Conservation (phyloP, 1,284 basidiomycete genomes). For the Prillingera fragicola region DNA sequence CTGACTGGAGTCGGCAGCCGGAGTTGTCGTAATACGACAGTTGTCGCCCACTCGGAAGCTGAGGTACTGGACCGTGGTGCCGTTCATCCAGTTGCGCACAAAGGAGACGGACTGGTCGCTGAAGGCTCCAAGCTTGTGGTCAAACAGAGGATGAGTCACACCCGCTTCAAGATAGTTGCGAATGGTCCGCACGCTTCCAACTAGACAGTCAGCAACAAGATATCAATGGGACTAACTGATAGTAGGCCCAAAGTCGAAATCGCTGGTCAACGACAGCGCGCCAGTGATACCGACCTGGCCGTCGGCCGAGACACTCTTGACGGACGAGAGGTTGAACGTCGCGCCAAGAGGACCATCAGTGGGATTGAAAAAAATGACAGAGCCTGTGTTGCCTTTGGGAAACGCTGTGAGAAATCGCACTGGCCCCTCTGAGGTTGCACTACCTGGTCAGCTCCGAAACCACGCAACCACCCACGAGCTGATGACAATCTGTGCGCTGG, state of each 20-base stretch:
- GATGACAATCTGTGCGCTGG: slow-evolving; percentile 48
- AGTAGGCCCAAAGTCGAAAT: slow-evolving; percentile 48
- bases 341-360: slow-evolving; percentile 21
- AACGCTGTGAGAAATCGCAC: slow-evolving; percentile 50
- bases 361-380: slow-evolving; percentile 48
- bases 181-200: slow-evolving; percentile 50
- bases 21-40: slow-evolving; percentile 35
- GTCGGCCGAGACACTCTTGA: slow-evolving; percentile 19
- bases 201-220: slow-evolving; percentile 12
- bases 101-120: slow-evolving; percentile 43
- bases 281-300: slow-evolving; percentile 49
- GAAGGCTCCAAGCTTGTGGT: slow-evolving; percentile 48
- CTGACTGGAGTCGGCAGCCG: slow-evolving; percentile 26
- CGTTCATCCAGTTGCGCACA: slow-evolving; percentile 50
- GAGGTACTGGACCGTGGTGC: slow-evolving; percentile 44
- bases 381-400: slow-evolving; percentile 50
- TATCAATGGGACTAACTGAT: slow-evolving; percentile 27
- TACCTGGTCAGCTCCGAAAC: slow-evolving; percentile 18
- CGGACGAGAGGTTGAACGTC: slow-evolving; percentile 25
- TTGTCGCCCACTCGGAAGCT: slow-evolving; percentile 34
- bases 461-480: not conserved
- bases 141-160: slow-evolving; percentile 48
- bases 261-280: slow-evolving; percentile 40
- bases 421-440: slow-evolving; percentile 31
- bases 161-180: slow-evolving; percentile 46